phyloP scores from a whole-genome alignment of 352 stramenopile genomes.

The Achlya hypogyna region DNA sequence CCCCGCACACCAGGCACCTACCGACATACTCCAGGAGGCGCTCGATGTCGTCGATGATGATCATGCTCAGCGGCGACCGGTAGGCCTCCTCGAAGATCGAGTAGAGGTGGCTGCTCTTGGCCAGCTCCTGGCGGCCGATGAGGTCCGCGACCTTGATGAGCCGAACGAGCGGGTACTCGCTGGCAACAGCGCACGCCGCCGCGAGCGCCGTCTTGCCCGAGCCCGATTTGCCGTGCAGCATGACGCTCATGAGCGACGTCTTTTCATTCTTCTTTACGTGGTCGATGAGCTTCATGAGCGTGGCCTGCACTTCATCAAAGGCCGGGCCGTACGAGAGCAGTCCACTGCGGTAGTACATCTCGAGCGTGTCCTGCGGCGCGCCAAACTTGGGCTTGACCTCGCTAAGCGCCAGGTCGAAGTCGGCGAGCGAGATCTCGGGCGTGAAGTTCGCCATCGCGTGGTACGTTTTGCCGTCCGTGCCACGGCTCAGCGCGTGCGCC shows the following conservation, averaged over 20 bases:
- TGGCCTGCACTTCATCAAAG: slow-evolving; percentile 91
- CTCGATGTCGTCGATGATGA: slow-evolving; percentile 99
- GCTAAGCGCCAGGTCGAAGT: slow-evolving; percentile 93
- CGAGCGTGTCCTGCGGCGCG: slow-evolving; percentile 88
- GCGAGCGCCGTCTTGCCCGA: slow-evolving; percentile 97
- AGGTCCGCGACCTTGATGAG: slow-evolving; percentile 97
- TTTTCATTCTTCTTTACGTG: slow-evolving; percentile 91
- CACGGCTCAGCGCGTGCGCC: slow-evolving; percentile 71
- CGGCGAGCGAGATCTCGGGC: slow-evolving; percentile 74
- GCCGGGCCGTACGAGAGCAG: slow-evolving; percentile 92
- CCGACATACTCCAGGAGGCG: slow-evolving; percentile 96
- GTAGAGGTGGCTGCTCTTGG: slow-evolving; percentile 93
- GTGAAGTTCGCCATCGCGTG: slow-evolving; percentile 71
- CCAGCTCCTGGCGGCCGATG: slow-evolving; percentile 90
- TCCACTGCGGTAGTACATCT: slow-evolving; percentile 93
- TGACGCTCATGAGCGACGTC: slow-evolving; percentile 95
- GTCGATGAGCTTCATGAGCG: slow-evolving; percentile 90
- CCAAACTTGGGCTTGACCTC: slow-evolving; percentile 98
- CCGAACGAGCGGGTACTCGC: slow-evolving; percentile 96
- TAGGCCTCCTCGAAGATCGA: slow-evolving; percentile 97
- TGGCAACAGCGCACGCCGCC: slow-evolving; percentile 93
- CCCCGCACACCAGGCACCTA: slow-evolving; percentile 23
- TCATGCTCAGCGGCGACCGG: slow-evolving; percentile 96
- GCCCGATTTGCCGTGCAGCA: slow-evolving; percentile 91
- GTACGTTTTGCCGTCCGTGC: slow-evolving; percentile 77